phyloP scores from a whole-genome alignment of 768 basidiomycete genomes.

The Sutorius australiensis region DNA sequence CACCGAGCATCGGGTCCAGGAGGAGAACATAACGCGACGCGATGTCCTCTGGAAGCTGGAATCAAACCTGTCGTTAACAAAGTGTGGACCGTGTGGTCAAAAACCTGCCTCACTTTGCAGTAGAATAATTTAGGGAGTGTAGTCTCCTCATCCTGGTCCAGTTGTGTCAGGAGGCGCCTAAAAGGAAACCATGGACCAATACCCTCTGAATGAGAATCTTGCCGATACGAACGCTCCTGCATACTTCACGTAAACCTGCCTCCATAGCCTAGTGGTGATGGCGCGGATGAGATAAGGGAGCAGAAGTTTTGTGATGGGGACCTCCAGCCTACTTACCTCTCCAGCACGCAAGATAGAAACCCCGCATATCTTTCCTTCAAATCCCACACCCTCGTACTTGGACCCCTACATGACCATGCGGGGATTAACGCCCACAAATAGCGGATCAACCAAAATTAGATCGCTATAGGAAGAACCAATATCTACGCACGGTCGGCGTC shows the following conservation, averaged over 20 bases:
- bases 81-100: not conserved
- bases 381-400: conserved; percentile 86
- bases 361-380: conserved; percentile 95
- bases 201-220: conserved; percentile 98
- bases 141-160: conserved; percentile 85
- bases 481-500: conserved; percentile 70
- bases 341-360: conserved; percentile 94
- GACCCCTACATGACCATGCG: conserved; percentile 49
- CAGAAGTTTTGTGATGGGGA: not conserved
- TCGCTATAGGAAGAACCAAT: not conserved
- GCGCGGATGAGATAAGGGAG: not conserved
- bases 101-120: conserved; percentile 53
- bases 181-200: conserved; percentile 21
- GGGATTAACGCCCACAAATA: too few relatives aligned
- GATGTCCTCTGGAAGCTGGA: conserved; percentile 89
- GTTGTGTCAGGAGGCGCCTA: not conserved
- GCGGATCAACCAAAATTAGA: not conserved
- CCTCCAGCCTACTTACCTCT: conserved; percentile 50
- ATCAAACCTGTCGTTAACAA: not conserved
- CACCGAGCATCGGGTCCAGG: conserved; percentile 96
- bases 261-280: conserved; percentile 83
- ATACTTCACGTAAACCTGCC: conserved; percentile 92
- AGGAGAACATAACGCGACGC: conserved; percentile 87
- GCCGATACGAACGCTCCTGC: conserved; percentile 89
- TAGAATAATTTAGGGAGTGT: conserved; percentile 91